These are phyloP conservation scores for Phytophthora brassicae DNA, from an alignment of 352 stramenopile genomes.

Conservation along the genomic window DNA sequence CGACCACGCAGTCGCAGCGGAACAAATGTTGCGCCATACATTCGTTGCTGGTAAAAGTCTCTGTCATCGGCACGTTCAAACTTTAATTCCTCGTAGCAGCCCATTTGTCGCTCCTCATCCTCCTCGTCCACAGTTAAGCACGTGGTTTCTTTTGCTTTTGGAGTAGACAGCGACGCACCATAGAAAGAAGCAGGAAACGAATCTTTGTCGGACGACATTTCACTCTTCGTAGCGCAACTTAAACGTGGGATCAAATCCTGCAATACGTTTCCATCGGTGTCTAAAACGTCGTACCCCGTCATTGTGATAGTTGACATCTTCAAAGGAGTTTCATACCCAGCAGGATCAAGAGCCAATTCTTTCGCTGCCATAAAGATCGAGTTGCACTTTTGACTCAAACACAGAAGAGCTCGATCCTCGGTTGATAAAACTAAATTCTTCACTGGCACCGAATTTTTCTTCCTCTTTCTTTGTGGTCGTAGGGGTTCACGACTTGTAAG, in stretches of 20 bases:
- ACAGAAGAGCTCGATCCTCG: constrained; percentile 42
- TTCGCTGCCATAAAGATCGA: constrained; percentile 35
- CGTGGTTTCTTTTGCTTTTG: constrained; percentile 13
- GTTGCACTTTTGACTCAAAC: constrained; percentile 44
- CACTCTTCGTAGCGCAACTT: constrained; percentile 16
- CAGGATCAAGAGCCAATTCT: constrained; percentile 6
- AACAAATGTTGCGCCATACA: constrained; percentile 53
- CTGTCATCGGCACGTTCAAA: constrained; percentile 43
- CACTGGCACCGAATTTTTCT: constrained; percentile 45
- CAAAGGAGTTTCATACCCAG: neutral
- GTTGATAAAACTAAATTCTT: constrained; percentile 19
- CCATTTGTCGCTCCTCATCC: constrained; percentile 1
- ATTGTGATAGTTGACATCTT: constrained; percentile 5
- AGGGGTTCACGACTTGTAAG: constrained; percentile 16
- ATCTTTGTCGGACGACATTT: constrained; percentile 18
- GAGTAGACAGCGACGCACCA: constrained; percentile 19
- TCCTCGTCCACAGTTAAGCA: neutral
- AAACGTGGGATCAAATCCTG: constrained; percentile 22
- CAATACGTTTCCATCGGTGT: constrained; percentile 13
- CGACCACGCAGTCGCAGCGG: constrained; percentile 37
- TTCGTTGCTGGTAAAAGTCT: constrained; percentile 45
- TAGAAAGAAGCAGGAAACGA: constrained; percentile 23
- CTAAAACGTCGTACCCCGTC: constrained; percentile 25
- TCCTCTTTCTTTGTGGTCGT: constrained; percentile 13
- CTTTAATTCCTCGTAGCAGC: constrained; percentile 40